phyloP scores from a whole-genome alignment of 2,329 filamentous ascomycete species.

The Xylogone sp. region DNA sequence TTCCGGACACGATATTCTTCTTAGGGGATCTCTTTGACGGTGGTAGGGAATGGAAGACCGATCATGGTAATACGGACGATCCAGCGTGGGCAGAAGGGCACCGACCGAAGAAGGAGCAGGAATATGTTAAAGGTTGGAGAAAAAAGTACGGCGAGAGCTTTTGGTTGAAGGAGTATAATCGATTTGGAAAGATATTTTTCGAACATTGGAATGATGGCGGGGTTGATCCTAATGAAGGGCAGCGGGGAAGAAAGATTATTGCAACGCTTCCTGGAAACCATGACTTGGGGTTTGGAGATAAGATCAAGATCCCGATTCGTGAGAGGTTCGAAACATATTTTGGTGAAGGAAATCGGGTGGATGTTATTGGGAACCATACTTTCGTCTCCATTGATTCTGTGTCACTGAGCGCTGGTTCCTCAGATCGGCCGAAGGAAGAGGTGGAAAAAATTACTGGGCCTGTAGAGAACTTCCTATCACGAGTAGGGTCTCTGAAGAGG shows the following conservation, averaged over 20 bases:
- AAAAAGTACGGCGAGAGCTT: slow-evolving; percentile 74
- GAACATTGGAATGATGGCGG: slow-evolving; percentile 60
- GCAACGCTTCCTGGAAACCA: slow-evolving; percentile 91
- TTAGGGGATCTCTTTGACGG: slow-evolving; percentile 94
- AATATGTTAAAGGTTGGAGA: slow-evolving; percentile 61
- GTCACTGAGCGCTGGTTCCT: slow-evolving; percentile 72
- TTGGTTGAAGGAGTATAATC: slow-evolving; percentile 82
- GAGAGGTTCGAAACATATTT: slow-evolving; percentile 85
- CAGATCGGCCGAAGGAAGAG: slow-evolving; percentile 41
- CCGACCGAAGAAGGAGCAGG: slow-evolving; percentile 48
- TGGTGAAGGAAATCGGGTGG: slow-evolving; percentile 85
- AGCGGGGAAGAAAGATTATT: slow-evolving; percentile 72
- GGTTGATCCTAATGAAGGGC: slow-evolving; percentile 49
- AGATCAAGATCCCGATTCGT: slow-evolving; percentile 76
- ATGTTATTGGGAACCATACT: slow-evolving; percentile 90
- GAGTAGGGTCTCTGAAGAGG: slow-evolving; percentile 60
- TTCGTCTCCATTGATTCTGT: slow-evolving; percentile 90
- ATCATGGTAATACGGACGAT: slow-evolving; percentile 54
- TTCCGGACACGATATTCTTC: slow-evolving; percentile 87
- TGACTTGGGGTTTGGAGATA: slow-evolving; percentile 84
- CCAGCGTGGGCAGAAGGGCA: slow-evolving; percentile 52
- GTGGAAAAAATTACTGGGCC: slow-evolving; percentile 69
- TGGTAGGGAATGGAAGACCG: slow-evolving; percentile 88
- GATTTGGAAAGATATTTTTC: slow-evolving; percentile 85
- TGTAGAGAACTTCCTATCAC: slow-evolving; percentile 69